These are phyloP conservation scores for Vinca minor DNA, from an alignment of 257 asterid species.

Conservation along the genomic window DNA sequence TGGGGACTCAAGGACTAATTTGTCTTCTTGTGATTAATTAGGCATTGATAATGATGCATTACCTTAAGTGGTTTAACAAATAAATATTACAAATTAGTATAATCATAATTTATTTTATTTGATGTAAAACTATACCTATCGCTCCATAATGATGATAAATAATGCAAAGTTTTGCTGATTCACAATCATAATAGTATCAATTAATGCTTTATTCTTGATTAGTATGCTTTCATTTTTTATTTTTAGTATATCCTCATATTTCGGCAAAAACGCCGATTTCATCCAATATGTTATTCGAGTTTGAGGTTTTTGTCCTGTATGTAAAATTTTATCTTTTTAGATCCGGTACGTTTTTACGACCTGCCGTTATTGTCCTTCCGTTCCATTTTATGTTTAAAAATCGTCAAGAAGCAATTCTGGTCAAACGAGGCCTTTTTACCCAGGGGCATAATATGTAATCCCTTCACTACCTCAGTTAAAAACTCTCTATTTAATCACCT, in stretches of 20 bases:
- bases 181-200: not conserved
- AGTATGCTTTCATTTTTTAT: not conserved
- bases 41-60: slow-evolving; percentile 38
- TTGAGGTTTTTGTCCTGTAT: no score
- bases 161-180: not conserved
- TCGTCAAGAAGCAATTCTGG: no score
- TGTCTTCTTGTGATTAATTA: slow-evolving; percentile 26
- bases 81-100: slow-evolving; percentile 12
- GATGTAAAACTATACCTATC: slow-evolving; percentile 14
- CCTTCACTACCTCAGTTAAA: no score
- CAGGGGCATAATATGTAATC: no score
- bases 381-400: no score
- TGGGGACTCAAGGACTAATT: slow-evolving; percentile 37
- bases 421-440: no score
- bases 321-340: no score
- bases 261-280: no score
- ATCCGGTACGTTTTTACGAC: no score
- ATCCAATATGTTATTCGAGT: no score
- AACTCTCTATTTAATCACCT: no score
- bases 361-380: no score
- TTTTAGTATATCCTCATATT: not conserved
- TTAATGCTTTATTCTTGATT: not conserved
- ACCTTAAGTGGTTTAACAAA: slow-evolving; percentile 25
- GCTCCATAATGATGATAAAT: not conserved
- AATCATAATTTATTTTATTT: slow-evolving; percentile 24